A percentile compares a stretch with the other conserved stretches of the same genome.
Conservation (phyloP, 2,329 filamentous ascomycete genomes). For the Kalaharituber pfeilii region DNA sequence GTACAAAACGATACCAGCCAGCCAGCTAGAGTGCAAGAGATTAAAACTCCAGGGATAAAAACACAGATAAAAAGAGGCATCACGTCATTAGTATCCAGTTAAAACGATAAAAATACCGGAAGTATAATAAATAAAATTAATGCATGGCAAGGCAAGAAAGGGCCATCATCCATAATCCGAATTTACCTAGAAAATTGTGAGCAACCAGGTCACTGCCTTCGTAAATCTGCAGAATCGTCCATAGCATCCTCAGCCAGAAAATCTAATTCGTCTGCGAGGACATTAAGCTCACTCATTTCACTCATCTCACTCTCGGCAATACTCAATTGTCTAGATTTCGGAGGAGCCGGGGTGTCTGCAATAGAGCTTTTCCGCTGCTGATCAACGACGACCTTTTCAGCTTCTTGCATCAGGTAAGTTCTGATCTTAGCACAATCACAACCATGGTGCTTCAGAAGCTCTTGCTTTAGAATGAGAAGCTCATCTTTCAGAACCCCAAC, state of each 20-base stretch:
- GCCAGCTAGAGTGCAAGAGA: too few species aligned
- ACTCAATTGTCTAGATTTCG: not conserved
- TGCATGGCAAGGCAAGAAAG: too few species aligned
- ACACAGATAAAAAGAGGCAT: too few species aligned
- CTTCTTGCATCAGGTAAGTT: slow-evolving; percentile 21
- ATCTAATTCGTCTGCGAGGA: not conserved
- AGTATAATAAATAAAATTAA: too few species aligned
- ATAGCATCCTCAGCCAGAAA: not conserved
- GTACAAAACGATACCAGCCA: too few species aligned
- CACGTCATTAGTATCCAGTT: too few species aligned
- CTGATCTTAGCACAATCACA: slow-evolving; percentile 22
- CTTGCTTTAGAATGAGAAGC: slow-evolving; percentile 23
- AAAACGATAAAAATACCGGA: too few species aligned
- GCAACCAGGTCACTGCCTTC: too few species aligned
- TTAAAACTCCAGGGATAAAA: too few species aligned
- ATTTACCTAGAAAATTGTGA: too few species aligned
- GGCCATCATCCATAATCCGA: too few species aligned
- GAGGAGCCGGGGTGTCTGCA: not conserved
- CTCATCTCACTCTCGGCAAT: not conserved
- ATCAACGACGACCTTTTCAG: slow-evolving; percentile 15
- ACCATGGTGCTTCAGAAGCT: slow-evolving; percentile 24
- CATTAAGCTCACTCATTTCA: not conserved
- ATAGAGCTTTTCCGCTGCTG: not conserved
- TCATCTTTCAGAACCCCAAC: slow-evolving; percentile 22
- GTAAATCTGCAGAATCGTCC: not conserved